Conservation (phyloP, 164 flowering plant genomes). For the Umbilicus rupestris region DNA sequence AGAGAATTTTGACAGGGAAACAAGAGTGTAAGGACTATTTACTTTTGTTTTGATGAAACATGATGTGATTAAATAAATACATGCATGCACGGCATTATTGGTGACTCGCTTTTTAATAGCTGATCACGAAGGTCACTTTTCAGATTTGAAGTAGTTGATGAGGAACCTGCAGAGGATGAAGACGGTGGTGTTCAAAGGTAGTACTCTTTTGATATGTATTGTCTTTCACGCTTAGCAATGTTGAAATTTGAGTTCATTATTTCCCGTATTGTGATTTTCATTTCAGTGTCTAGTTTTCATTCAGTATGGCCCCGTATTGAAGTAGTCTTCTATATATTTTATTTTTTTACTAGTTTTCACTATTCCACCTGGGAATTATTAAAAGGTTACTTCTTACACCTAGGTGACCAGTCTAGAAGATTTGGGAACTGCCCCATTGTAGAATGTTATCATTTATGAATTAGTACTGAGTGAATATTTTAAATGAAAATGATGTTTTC, state of each 20-base stretch:
- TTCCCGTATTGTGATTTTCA: background rate
- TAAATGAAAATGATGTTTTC: no score
- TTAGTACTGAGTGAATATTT: no score
- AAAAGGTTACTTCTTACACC: no score
- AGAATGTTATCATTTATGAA: no score
- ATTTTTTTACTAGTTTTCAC: no score
- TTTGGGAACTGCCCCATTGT: no score
- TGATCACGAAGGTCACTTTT: background rate
- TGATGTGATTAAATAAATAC: background rate
- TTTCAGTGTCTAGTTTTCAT: no score
- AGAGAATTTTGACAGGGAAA: constrained; percentile 5
- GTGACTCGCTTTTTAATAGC: background rate
- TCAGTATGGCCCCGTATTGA: background rate
- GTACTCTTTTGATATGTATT: background rate
- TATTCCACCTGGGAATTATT: no score
- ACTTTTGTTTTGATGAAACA: background rate
- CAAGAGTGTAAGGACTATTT: background rate
- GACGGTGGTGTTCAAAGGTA: constrained; percentile 8
- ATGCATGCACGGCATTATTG: background rate
- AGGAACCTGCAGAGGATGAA: constrained; percentile 10
- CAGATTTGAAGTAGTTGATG: constrained; percentile 8
- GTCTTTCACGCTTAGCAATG: background rate
- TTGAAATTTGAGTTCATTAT: background rate
- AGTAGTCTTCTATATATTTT: background rate
- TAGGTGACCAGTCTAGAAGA: no score